Conservation (phyloP, 129 eudicot species). For the Rutidosis leptorrhynchoides region DNA sequence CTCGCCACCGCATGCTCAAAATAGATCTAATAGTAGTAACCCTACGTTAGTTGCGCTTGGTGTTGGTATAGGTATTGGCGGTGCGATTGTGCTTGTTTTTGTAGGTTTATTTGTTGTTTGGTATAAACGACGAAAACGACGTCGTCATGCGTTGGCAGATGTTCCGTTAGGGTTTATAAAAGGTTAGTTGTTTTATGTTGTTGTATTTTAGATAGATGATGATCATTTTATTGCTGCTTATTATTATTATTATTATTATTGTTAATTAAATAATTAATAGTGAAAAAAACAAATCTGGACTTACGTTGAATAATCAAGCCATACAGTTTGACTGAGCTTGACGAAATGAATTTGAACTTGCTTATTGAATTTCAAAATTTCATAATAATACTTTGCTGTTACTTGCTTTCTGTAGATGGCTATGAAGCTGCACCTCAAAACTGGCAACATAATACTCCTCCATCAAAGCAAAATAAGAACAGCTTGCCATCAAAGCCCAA, state of each 20-base stretch:
- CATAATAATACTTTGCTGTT: constrained; percentile 3
- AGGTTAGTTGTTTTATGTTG: constrained; percentile 5
- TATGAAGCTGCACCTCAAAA: constrained; percentile 38
- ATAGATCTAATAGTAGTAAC: constrained; percentile 21
- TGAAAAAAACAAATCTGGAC: constrained; percentile 11
- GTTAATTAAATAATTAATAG: too few species aligned
- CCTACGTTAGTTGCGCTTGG: constrained; percentile 56
- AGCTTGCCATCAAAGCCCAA: constrained; percentile 33
- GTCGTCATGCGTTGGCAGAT: constrained; percentile 29
- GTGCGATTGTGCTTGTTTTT: constrained; percentile 51
- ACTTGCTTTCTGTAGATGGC: constrained; percentile 36
- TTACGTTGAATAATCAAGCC: background rate
- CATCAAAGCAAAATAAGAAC: constrained; percentile 25
- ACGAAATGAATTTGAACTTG: constrained; percentile 6
- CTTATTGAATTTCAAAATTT: background rate
- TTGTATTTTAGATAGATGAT: background rate
- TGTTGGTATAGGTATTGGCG: constrained; percentile 79
- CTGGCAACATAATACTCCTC: constrained; percentile 39
- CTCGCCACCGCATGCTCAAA: constrained; percentile 21
- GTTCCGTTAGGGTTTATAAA: constrained; percentile 38
- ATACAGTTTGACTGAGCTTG: background rate
- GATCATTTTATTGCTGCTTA: background rate
- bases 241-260: background rate
- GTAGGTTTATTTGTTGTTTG: constrained; percentile 52
- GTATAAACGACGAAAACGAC: constrained; percentile 48